Evolutionary conservation across 768 basidiomycete genomes (phyloP), one percentile per base, ranked within the genome.

Genomic region (Crassisporium funariophilum): DNA sequence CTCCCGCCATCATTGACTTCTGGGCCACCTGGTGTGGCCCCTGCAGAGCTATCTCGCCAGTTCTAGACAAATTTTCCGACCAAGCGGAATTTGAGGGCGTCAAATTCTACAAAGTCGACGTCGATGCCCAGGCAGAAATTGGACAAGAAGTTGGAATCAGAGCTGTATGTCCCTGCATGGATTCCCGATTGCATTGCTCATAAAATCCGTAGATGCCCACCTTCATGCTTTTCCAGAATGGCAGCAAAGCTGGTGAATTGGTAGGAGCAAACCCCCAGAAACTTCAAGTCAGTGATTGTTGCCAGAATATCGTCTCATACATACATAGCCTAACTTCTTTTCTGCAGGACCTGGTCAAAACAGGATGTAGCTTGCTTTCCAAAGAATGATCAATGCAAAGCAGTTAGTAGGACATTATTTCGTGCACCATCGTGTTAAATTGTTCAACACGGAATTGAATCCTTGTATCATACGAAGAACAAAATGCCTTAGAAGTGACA

Each of bases 1-100:
- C 73, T 55, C 65, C 69, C 50, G 66, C 73, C 52, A 60, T 84
- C 13, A 72, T 89, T 58, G 84, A 89, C 66, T 88, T 89, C 68
- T 86, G 83, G 83, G 87, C 87, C 31, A 76, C 78, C 2, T 88
- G 87, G 86, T 88, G 82, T 64, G 84, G 84, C 12, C 85, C 86
- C 11, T 88, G 86, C 79, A 73, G 67, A 46, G 52, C 72, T 31
- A 86, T 88, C 66, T 77, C 78, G 15, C 86, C 86, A 44, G 58
- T 84, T 33, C 82, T 87, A 54, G 82, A 86, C 62, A 70, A 75
- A 52, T 58, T 84, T n/a, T 72, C 81, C 3, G 53, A 67, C 0
- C 34, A 57, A 9, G 53, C 55, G 4, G 60, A 64, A 16, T 59
- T 55, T 42, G 50, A 64, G 2, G 67, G 60, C 10, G 60, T 86